Evolutionary conservation across 2,329 filamentous ascomycete species (phyloP), one percentile per base, ranked within the genome.

Genomic region (Aschersonia sp.): DNA sequence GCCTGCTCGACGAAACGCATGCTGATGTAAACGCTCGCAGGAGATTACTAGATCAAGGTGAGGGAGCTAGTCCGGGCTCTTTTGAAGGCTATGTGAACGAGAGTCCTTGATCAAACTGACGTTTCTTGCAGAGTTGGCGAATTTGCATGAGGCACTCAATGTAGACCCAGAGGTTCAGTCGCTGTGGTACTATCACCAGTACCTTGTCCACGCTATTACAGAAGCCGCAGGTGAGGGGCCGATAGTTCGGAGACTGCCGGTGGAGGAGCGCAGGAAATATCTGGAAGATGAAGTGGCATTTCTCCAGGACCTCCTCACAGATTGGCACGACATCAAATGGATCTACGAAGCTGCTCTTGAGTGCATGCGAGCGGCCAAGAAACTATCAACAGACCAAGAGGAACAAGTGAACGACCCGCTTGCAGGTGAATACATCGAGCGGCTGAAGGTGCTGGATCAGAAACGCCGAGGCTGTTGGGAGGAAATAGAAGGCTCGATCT

Each of bases 151-250:
- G 49, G 89, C 85, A 0, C 72, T 97, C 45, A 92, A 89, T 51
- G 86, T 87, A 40, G 89, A 94, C 50, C 89, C 91, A 0, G 89
- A 94, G 55, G 91, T 97, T 60, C 91, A 97, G 61, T 95, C 89
- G 20, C 73, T 96, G 5, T 98, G 92, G 89, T 95, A 94, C 64
- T 97, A 98, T 60, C 89, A 97, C 62, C 85, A 92, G 56, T 94
- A 84, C 58, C 70, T 96, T 49, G 80, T 96, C 67, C 76, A 80
- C 51, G 84, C 82, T 58, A 69, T 85, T 56, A 69, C 74, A 47
- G 72, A 70, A 57, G 68, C 65, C 45, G 68, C 44, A 30, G 43
- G 46, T 5, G 28, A 46, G 4, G 49, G 49, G 9, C 31, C 35
- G 9, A 47, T 51, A 5, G 45, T 48, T 12, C 41, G 42, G 7